Percentiles rank a stretch among this genome's conserved stretches.
These are phyloP conservation scores for Fusarium buharicum DNA, from an alignment of 2,329 filamentous ascomycete species.

Conservation along the genomic window DNA sequence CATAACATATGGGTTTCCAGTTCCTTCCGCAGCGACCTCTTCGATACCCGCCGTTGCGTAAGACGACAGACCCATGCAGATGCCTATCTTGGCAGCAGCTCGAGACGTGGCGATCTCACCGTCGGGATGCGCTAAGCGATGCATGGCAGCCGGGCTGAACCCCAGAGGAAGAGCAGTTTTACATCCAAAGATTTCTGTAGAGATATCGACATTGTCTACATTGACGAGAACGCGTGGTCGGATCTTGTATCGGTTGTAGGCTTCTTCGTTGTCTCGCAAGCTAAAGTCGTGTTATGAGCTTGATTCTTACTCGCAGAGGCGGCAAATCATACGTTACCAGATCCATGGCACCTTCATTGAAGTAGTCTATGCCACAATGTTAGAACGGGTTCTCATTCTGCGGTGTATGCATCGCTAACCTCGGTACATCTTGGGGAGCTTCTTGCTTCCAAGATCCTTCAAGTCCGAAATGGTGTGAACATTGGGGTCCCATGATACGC, in stretches of 20 bases:
- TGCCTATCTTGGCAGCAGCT: constrained; percentile 47
- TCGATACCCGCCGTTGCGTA: constrained; percentile 41
- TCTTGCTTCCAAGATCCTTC: constrained; percentile 29
- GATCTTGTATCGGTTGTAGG: constrained; percentile 62
- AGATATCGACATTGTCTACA: constrained; percentile 39
- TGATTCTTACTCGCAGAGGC: not conserved
- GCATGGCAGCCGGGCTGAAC: constrained; percentile 65
- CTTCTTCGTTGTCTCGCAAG: constrained; percentile 63
- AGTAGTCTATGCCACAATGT: constrained; percentile 58
- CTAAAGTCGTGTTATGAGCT: constrained; percentile 45
- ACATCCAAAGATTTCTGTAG: constrained; percentile 36
- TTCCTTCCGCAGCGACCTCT: constrained; percentile 35
- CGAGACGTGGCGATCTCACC: constrained; percentile 62
- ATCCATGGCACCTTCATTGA: constrained; percentile 67
- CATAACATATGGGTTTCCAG: constrained; percentile 40
- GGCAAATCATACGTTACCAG: constrained; percentile 38
- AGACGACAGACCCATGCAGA: constrained; percentile 46
- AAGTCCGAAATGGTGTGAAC: constrained; percentile 37
- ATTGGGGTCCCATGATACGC: constrained; percentile 26
- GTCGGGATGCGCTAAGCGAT: constrained; percentile 63
- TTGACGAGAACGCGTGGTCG: constrained; percentile 50
- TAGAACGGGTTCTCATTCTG: too few species aligned
- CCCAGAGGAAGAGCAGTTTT: constrained; percentile 60
- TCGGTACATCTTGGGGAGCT: constrained; percentile 37
- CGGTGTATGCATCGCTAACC: too few species aligned